Evolutionary conservation across 164 flowering plant species (phyloP).

Genomic region (Vitis cinerea): DNA sequence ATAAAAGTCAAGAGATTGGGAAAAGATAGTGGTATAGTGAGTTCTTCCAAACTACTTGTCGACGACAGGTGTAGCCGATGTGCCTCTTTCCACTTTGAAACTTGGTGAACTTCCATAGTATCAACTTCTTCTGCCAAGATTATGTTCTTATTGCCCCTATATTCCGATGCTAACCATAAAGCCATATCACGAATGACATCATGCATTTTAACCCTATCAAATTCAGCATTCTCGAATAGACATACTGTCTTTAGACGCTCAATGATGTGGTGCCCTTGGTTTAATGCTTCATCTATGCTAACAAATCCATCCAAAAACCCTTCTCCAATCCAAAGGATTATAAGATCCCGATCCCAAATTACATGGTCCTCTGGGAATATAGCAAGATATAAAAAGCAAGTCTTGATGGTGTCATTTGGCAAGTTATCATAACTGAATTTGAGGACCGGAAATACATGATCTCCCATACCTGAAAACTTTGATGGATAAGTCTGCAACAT

Average conservation of each 20-base stretch:
- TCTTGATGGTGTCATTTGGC: neutral
- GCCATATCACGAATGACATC: conserved; percentile 24
- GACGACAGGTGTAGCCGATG: neutral
- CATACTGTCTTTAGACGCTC: conserved; percentile 3
- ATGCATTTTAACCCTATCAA: conserved; percentile 8
- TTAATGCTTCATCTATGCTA: neutral
- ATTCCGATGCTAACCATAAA: conserved; percentile 6
- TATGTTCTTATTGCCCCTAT: neutral
- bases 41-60: neutral
- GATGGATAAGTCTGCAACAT: neutral
- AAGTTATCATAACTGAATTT: conserved; percentile 18
- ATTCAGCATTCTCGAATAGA: neutral
- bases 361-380: conserved; percentile 6
- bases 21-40: neutral
- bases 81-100: neutral
- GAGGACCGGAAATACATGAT: neutral
- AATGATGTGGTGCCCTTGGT: neutral
- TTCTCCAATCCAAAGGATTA: conserved; percentile 8
- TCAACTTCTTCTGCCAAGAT: neutral
- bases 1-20: conserved; percentile 4
- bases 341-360: neutral
- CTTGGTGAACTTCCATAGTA: neutral
- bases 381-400: conserved; percentile 14
- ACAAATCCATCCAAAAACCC: conserved; percentile 4
- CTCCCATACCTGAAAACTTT: conserved; percentile 10